A percentile compares a stretch with the other conserved stretches of the same genome.
phyloP scores from a whole-genome alignment of 1,139 yeast genomes.

The Sugiyamaella xylanicola region DNA sequence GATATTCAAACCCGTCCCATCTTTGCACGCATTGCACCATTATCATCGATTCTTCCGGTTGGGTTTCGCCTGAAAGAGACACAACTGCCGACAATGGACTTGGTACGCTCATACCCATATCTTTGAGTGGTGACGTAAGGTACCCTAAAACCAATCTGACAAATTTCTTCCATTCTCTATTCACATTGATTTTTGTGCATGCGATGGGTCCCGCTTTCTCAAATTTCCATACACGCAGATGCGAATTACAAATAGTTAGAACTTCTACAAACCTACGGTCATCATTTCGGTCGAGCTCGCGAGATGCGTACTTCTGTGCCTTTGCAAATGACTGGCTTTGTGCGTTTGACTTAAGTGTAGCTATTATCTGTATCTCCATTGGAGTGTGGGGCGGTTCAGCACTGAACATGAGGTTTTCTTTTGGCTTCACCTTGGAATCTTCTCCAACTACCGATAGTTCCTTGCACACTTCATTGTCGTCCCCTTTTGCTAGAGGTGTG shows the following conservation, averaged over 20 bases:
- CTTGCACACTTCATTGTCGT: too few species aligned
- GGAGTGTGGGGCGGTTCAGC: too few species aligned
- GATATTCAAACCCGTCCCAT: conserved; percentile 9
- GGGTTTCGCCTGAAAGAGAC: background rate
- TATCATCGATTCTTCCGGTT: conserved; percentile 10
- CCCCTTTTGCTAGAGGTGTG: background rate
- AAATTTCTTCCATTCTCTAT: conserved; percentile 18
- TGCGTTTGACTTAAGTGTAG: background rate
- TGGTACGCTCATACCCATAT: conserved; percentile 1
- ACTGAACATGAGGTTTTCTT: too few species aligned
- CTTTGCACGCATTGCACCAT: conserved; percentile 16
- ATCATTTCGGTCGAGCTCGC: background rate
- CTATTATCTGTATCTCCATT: conserved; percentile 12
- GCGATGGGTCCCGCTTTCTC: conserved; percentile 8
- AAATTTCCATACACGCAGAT: conserved; percentile 14
- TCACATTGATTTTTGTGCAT: conserved; percentile 8
- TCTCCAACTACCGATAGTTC: too few species aligned
- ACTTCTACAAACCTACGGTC: conserved; percentile 11
- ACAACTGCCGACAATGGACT: background rate
- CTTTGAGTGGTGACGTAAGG: conserved; percentile 5
- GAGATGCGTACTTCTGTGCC: conserved; percentile 4
- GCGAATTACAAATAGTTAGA: background rate
- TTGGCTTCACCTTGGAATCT: too few species aligned
- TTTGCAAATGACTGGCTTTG: conserved; percentile 8
- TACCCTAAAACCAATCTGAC: conserved; percentile 13